Conservation (phyloP, 225 moss, liverwort and hornwort genomes). For the Pleurozium schreberi region DNA sequence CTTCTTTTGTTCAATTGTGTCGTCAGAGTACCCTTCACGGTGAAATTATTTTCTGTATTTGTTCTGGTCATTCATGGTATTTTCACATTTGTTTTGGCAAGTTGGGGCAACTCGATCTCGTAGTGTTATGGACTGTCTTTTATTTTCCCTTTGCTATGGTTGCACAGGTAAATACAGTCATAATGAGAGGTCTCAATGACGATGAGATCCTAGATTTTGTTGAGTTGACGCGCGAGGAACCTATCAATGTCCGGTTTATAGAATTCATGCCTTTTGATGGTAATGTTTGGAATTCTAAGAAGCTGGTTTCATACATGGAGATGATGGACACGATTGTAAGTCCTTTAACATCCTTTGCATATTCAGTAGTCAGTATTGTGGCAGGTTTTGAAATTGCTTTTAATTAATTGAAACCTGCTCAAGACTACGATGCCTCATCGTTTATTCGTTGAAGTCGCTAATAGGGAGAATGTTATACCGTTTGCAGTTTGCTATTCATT, state of each 20-base stretch:
- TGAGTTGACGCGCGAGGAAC: constrained; percentile 75
- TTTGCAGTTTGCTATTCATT: neutral
- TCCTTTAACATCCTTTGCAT: neutral
- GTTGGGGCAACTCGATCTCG: neutral
- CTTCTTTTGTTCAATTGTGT: neutral
- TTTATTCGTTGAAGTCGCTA: neutral
- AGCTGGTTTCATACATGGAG: constrained; percentile 87
- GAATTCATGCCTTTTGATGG: constrained; percentile 99
- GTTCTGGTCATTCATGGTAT: neutral
- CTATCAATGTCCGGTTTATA: constrained; percentile 90
- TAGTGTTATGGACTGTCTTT: neutral
- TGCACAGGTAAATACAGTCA: constrained; percentile 77
- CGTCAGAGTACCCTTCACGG: neutral
- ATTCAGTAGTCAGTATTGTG: neutral
- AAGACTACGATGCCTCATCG: neutral
- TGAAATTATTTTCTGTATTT: neutral
- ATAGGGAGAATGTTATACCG: neutral
- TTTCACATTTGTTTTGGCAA: neutral
- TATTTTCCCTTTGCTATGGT: neutral
- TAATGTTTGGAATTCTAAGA: constrained; percentile 97
- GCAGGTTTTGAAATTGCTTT: neutral
- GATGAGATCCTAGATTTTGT: constrained; percentile 96
- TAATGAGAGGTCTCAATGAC: constrained; percentile 94
- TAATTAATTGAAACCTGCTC: neutral
- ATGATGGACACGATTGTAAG: constrained; percentile 72